These are phyloP conservation scores for Trichomonas vaginalis DNA, from an alignment of 208 protist species.

Conservation along the genomic window DNA sequence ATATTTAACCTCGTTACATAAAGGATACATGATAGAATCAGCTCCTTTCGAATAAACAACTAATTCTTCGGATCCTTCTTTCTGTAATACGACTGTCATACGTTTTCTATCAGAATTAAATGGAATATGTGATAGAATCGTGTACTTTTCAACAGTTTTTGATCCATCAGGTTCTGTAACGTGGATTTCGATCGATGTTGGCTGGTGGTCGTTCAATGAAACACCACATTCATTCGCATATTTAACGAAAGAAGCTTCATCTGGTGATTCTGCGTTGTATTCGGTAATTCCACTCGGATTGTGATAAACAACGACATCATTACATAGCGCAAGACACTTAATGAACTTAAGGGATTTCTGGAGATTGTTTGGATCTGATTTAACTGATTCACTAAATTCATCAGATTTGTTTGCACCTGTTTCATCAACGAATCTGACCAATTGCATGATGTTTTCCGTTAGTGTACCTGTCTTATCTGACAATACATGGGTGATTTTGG, in stretches of 20 bases:
- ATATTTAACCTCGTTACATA: neutral
- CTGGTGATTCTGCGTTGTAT: slow-evolving; percentile 1
- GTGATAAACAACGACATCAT: neutral
- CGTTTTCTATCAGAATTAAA: slow-evolving; percentile 28
- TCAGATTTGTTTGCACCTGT: neutral
- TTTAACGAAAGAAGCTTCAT: neutral
- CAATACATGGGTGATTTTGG: slow-evolving; percentile 80
- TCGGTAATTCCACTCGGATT: neutral
- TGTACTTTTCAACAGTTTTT: neutral
- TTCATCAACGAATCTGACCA: neutral
- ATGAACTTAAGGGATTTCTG: neutral
- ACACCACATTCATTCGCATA: neutral
- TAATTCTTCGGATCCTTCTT: neutral
- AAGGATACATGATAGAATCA: neutral
- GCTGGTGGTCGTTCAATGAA: neutral
- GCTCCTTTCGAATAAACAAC: neutral
- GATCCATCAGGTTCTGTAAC: neutral
- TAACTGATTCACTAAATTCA: neutral
- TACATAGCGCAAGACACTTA: neutral
- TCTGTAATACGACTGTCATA: slow-evolving; percentile 18
- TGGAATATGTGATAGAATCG: slow-evolving; percentile 57
- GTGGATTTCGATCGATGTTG: neutral
- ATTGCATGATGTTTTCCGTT: slow-evolving; percentile 50
- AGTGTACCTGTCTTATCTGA: slow-evolving; percentile 95
- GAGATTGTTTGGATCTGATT: too few species aligned